Evolutionary conservation across 129 eudicot genomes (phyloP), one percentile per base, ranked within the genome.

Genomic region (Chrysanthemum makinoi): DNA sequence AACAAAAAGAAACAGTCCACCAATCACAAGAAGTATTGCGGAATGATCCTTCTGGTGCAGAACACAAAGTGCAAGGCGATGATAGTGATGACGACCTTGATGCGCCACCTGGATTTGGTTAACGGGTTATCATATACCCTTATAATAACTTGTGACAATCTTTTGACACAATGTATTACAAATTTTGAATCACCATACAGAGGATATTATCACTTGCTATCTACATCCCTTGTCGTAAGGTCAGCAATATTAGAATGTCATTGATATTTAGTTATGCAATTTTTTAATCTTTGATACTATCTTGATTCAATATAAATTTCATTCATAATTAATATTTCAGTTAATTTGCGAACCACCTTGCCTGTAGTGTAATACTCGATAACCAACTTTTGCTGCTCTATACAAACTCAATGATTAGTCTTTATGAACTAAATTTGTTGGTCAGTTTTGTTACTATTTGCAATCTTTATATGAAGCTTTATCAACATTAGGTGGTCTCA

Each of bases 51-150:
- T 39, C 46, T 6, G 10, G 7, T 39, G 46, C 54, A 30, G 53
- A 83, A 73, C 53, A 70, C 17, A 79, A 75, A 74, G 72, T 55
- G 70, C 79, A 79, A 52, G 72, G 84, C 51, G 82, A 79, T 69
- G 75, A 73, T 35, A 67, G 79, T 44, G 90, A 94, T 85, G 98
- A 93, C 12, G 98, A 89, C 62, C 96, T 80, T 64, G 97, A 94
- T 74, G 83, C 87, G 62, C 98, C 97, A 35, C 98, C 97, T 33
- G 98, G 96, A 68, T 93, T 93, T 75, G 92, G 96, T 59, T 88
- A 80, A 75, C 39, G 66, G 39, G 60, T 58, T 22, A 5, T 30
- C 63, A 20, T 74, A 56, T 4, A 44, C 57, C 61, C 30, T 1
- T 10, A 14, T 73, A 39, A 10, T 70, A 28, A 49, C 59, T 17